phyloP scores from a whole-genome alignment of 2,329 filamentous ascomycete genomes.

The Passalora sequoiae region DNA sequence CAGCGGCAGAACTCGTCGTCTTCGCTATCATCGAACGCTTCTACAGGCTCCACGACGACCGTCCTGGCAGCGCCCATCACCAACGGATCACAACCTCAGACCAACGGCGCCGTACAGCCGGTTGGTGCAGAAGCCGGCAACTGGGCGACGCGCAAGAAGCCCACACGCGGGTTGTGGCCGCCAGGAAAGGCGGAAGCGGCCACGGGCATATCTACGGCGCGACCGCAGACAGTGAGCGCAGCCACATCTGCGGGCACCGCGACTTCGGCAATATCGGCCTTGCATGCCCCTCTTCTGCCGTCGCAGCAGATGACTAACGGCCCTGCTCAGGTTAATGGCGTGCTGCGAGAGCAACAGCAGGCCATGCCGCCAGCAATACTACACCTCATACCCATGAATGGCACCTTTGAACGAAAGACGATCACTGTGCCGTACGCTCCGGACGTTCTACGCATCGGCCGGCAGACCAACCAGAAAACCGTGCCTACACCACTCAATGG shows the following conservation, averaged over 20 bases:
- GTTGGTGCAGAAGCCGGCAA: conserved; percentile 35
- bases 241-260: conserved; percentile 55
- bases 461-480: conserved; percentile 96
- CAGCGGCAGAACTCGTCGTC: conserved; percentile 89
- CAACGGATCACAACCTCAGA: conserved; percentile 45
- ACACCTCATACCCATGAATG: conserved; percentile 83
- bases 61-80: conserved; percentile 49
- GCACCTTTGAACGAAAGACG: conserved; percentile 94
- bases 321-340: conserved; percentile 55
- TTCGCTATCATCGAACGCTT: conserved; percentile 62
- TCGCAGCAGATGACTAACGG: conserved; percentile 66
- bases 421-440: conserved; percentile 89
- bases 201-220: conserved; percentile 56
- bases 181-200: conserved; percentile 61
- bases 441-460: conserved; percentile 89
- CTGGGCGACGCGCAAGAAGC: conserved; percentile 49
- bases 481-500: conserved; percentile 86
- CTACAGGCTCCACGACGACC: conserved; percentile 65
- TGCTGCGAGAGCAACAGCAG: conserved; percentile 46
- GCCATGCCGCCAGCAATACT: conserved; percentile 65
- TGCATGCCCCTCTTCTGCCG: conserved; percentile 59
- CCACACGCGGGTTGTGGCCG: conserved; percentile 57
- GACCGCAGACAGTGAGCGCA: conserved; percentile 57
- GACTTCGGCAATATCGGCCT: conserved; percentile 57
- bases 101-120: conserved; percentile 45